A percentile compares a stretch with the other conserved stretches of the same genome.
phyloP scores from a whole-genome alignment of 495 filamentous ascomycete species.

The Aspergillus conjunctus region DNA sequence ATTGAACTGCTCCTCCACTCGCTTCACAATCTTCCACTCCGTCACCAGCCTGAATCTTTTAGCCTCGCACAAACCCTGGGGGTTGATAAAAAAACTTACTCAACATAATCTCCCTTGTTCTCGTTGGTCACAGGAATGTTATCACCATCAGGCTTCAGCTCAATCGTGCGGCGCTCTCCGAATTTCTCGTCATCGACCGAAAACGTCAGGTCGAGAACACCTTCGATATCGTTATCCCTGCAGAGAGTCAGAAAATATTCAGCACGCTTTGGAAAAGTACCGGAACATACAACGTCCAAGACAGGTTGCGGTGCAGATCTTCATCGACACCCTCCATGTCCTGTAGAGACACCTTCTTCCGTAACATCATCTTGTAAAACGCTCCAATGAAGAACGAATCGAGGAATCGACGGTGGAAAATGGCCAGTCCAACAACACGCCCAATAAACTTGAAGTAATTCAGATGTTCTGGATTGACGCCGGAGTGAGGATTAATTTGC shows the following conservation, averaged over 20 bases:
- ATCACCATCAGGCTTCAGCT: slow-evolving; percentile 86
- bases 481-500: slow-evolving; percentile 99
- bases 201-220: slow-evolving; percentile 90
- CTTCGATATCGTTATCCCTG: slow-evolving; percentile 92
- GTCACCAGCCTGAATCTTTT: slow-evolving; percentile 70
- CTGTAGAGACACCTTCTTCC: slow-evolving; percentile 85
- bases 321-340: slow-evolving; percentile 99
- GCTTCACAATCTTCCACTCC: slow-evolving; percentile 98
- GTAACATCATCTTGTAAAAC: slow-evolving; percentile 99
- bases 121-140: slow-evolving; percentile 96
- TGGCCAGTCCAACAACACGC: slow-evolving; percentile 93
- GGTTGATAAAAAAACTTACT: slow-evolving; percentile 55
- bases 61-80: background rate
- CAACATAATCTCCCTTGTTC: slow-evolving; percentile 94
- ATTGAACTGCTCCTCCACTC: slow-evolving; percentile 96
- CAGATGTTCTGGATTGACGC: slow-evolving; percentile 98
- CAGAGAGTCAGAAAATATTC: slow-evolving; percentile 6
- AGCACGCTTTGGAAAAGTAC: background rate
- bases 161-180: slow-evolving; percentile 86
- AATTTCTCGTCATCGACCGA: slow-evolving; percentile 97
- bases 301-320: slow-evolving; percentile 91
- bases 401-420: slow-evolving; percentile 97
- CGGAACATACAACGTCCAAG: slow-evolving; percentile 79
- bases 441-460: slow-evolving; percentile 99
- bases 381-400: slow-evolving; percentile 99